Evolutionary conservation across 2,329 filamentous ascomycete genomes (phyloP), one percentile per base, ranked within the genome.

Genomic region (Penicillium sp.): DNA sequence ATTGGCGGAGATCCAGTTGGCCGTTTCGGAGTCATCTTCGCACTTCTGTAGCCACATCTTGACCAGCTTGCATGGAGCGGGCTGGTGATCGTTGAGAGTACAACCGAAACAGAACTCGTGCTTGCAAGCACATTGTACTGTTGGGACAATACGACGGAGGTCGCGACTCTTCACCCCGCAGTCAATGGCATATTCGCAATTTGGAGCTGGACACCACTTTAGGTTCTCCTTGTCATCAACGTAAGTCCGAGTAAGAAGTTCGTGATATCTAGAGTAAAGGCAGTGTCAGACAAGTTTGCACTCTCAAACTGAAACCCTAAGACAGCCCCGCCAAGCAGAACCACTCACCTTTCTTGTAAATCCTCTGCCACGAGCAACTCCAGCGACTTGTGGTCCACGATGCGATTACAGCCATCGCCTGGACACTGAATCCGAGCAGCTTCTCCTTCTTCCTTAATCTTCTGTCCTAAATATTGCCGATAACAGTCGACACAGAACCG

Each of bases 1-100:
- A 69, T 99, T 95, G 39, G 93, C 93, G 0, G 92, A 96, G 55
- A 99, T 99, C 93, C 93, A 99, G 70, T 99, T 99, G 3, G 93
- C 92, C 0, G 93, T 99, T 70, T 99, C 93, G 0, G 89, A 95
- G 65, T 99, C 93, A 67, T 99, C 93, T 49, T 93, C 93, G 67
- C 93, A 99, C 69, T 99, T 99, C 77, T 96, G 95, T 11, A 99
- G 72, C 93, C 93, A 99, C 67, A 82, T 86, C 78, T 93, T 96
- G 43, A 97, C 92, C 43, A 99, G 74, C 22, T 84, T 80, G 69
- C 93, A 99, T 0, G 93, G 92, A 3, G 92, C 88, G 3, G 93
- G 93, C 64, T 95, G 92, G 64, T 99, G 93, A 64, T 99, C 93
- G 54, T 80, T 83, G 28, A 92, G 79, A 8, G 88, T 86, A 69